Base-by-base conservation (phyloP, 2,329 filamentous ascomycete species). In the Penicillium psychrosexuale region DNA sequence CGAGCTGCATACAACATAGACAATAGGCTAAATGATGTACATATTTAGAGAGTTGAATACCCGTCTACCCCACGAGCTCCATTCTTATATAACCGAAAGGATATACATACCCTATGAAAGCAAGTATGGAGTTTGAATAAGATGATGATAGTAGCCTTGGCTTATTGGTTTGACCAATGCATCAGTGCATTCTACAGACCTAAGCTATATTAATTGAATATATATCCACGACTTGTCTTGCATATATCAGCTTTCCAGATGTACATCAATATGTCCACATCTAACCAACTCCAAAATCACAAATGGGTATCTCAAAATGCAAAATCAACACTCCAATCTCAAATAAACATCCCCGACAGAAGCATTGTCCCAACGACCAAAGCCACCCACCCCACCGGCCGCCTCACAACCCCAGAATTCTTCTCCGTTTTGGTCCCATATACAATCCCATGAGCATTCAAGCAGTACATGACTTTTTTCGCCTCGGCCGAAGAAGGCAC, bases 391-490 rank as follows among this genome's bases (percentile, higher is more conserved):
- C 34, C 4, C 45, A 42, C 27, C 46, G 36, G 11, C 11, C 22
- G 43, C 15, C n/a, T 28, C 2, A 5, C 24, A 15, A 28, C 42
- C 19, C 38, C 48, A 12, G 47, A 51, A n/a, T 15, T 42, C 13
- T 49, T 48, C 19, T 50, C 46, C 40, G 22, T 24, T 43, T 53
- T 37, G 3, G 49, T 60, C 0, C 55, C 59, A 53, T 61, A 52
- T 12, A 55, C 24, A 12, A 61, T 39, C 3, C n/a, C 12, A 15
- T 55, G 22, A 8, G 55, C 39, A 48, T 63, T 63, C 47, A 63
- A 47, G 38, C 61, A 63, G 44, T 63, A 61, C 36, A 54, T 53
- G 2, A 61, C 55, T 5, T 33, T 36, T 22, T 50, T 47, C 2
- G 59, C 49, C 24, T 60, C 28, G 2, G 54, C 54, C 17, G 39